phyloP scores from a whole-genome alignment of 129 eudicot species.

The Sambucus nigra region DNA sequence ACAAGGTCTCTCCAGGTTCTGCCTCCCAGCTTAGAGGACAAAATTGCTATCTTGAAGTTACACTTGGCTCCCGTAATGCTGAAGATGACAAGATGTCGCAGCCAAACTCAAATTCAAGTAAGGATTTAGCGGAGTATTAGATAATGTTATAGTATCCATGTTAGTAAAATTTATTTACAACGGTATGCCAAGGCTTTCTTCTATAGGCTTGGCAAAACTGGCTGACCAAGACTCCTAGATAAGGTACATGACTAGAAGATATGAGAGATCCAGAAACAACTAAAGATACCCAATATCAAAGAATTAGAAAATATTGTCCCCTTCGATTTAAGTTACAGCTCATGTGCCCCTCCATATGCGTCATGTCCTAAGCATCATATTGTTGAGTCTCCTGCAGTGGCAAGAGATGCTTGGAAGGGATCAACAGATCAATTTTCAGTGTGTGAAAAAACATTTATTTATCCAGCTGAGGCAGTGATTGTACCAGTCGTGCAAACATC shows the following conservation, averaged over 20 bases:
- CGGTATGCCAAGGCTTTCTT: too few relatives aligned
- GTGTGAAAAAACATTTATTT: constrained; percentile 66
- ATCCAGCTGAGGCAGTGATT: constrained; percentile 89
- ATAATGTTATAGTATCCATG: too few relatives aligned
- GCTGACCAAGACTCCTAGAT: too few relatives aligned
- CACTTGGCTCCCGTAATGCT: constrained; percentile 51
- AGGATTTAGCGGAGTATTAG: too few relatives aligned
- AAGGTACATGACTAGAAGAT: too few relatives aligned
- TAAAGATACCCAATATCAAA: too few relatives aligned
- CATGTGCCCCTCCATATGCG: too few relatives aligned
- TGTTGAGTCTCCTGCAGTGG: constrained; percentile 30
- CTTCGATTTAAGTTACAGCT: too few relatives aligned
- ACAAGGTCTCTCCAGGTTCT: constrained; percentile 54
- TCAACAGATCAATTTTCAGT: constrained; percentile 20
- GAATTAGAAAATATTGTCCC: too few relatives aligned
- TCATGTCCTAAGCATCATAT: constrained; percentile 29
- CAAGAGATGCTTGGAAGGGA: constrained; percentile 26
- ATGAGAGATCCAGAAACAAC: too few relatives aligned
- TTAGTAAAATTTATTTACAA: too few relatives aligned
- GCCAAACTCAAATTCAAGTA: constrained; percentile 25
- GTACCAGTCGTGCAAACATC: constrained; percentile 90
- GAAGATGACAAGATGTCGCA: constrained; percentile 38
- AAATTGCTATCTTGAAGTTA: constrained; percentile 79
- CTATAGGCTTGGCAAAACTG: too few relatives aligned
- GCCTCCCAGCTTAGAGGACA: constrained; percentile 69